These are phyloP conservation scores for Candida pseudoglaebosa DNA, from an alignment of 805 yeast genomes.

Conservation along the genomic window DNA sequence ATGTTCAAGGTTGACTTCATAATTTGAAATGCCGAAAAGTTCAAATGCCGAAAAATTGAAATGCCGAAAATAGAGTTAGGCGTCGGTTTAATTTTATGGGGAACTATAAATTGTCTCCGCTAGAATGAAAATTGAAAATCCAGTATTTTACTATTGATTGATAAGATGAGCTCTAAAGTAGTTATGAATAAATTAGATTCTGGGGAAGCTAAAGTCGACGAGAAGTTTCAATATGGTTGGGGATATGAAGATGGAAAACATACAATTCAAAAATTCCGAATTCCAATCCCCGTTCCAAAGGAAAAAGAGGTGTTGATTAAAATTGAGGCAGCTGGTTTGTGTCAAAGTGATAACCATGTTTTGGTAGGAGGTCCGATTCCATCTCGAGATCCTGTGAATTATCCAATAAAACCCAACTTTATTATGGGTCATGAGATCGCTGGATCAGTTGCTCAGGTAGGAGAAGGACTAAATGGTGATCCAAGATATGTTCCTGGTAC, in stretches of 20 bases:
- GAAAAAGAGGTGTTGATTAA: constrained; percentile 29
- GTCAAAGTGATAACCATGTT: constrained; percentile 41
- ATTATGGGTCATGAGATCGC: constrained; percentile 47
- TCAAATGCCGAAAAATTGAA: not conserved
- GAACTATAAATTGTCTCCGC: not conserved
- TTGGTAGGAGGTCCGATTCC: constrained; percentile 18
- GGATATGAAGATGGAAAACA: constrained; percentile 29
- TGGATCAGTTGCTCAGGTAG: constrained; percentile 32
- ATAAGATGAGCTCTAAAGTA: too few relatives aligned
- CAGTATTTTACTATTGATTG: too few relatives aligned
- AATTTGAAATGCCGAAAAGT: too few relatives aligned
- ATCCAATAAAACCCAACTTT: constrained; percentile 15
- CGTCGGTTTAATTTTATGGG: not conserved
- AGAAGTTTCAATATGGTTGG: constrained; percentile 25
- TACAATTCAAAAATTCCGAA: constrained; percentile 22
- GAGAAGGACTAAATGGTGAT: constrained; percentile 19
- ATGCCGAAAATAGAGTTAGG: not conserved
- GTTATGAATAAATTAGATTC: too few relatives aligned
- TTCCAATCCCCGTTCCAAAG: constrained; percentile 29
- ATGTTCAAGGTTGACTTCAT: not conserved
- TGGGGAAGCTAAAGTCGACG: not conserved
- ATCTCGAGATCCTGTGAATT: constrained; percentile 14
- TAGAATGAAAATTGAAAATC: too few relatives aligned
- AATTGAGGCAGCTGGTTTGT: constrained; percentile 42
- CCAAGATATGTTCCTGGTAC: constrained; percentile 25